These are phyloP conservation scores for Quercus phellos DNA, from an alignment of 331 rosid genomes.

Conservation along the genomic window DNA sequence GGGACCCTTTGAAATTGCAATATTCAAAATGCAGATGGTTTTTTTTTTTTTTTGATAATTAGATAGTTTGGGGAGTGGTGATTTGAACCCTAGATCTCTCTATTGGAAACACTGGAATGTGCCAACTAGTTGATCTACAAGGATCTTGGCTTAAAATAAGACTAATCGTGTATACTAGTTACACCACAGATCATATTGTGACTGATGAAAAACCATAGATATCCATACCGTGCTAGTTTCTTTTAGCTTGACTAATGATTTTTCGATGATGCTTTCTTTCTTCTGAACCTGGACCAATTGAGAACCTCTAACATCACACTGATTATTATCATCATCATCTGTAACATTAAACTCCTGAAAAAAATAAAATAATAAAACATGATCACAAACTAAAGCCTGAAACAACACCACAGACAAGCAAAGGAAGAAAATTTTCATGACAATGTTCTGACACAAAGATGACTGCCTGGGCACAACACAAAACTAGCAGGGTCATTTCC, in stretches of 20 bases:
- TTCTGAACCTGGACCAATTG: slow-evolving; percentile 53
- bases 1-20: background rate
- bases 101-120: too few relatives aligned
- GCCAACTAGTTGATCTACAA: too few relatives aligned
- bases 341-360: slow-evolving; percentile 47
- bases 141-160: background rate
- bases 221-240: slow-evolving; percentile 73
- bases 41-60: too few relatives aligned
- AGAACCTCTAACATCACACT: slow-evolving; percentile 31
- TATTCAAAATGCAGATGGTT: slow-evolving; percentile 2
- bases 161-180: background rate
- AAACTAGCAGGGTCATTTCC: background rate
- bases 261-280: slow-evolving; percentile 63
- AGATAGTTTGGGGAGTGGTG: too few relatives aligned
- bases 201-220: slow-evolving; percentile 12
- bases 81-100: too few relatives aligned
- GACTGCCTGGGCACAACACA: background rate
- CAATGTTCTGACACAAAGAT: background rate
- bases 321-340: slow-evolving; percentile 37
- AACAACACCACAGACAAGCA: background rate
- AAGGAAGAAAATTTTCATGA: background rate
- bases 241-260: slow-evolving; percentile 75
- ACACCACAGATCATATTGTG: slow-evolving; percentile 12
- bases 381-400: background rate
- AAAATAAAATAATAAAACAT: slow-evolving; percentile 1